Evolutionary conservation across 345 rosid species (phyloP).

Genomic region (Populus davidiana): DNA sequence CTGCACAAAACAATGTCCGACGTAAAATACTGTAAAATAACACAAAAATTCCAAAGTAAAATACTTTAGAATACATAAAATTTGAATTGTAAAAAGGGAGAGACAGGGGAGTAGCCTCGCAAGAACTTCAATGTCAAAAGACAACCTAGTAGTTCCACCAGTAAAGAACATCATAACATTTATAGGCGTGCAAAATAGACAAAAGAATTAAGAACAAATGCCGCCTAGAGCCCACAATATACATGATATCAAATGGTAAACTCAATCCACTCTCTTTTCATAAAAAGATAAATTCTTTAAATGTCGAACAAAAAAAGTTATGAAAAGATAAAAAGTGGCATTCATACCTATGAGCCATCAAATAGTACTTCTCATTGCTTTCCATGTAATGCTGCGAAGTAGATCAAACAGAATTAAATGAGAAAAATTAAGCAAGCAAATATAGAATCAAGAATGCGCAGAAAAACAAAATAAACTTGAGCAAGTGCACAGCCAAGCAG

Average conservation of each 20-base stretch:
- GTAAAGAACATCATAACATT: background rate
- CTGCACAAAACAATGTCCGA: conserved; percentile 44
- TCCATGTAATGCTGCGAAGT: conserved; percentile 80
- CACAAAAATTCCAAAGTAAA: background rate
- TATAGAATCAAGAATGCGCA: background rate
- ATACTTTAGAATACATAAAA: background rate
- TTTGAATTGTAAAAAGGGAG: background rate
- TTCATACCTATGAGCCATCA: conserved; percentile 90
- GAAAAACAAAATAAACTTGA: conserved; percentile 6
- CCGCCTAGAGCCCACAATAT: background rate
- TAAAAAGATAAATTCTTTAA: background rate
- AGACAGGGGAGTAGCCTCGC: background rate
- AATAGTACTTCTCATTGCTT: conserved; percentile 90
- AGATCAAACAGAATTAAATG: conserved; percentile 11
- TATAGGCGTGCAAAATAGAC: background rate
- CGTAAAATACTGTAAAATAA: background rate
- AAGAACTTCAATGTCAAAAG: background rate
- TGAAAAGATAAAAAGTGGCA: background rate
- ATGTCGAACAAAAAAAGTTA: background rate
- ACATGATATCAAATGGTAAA: background rate
- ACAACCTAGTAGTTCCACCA: background rate
- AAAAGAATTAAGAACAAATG: background rate
- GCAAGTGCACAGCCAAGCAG: conserved; percentile 9
- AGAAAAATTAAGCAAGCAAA: background rate
- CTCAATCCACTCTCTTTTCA: background rate